A percentile compares a stretch with the other conserved stretches of the same genome.
Conservation (phyloP, 2,329 filamentous ascomycete genomes). For the Malbranchea cinnamomea region DNA sequence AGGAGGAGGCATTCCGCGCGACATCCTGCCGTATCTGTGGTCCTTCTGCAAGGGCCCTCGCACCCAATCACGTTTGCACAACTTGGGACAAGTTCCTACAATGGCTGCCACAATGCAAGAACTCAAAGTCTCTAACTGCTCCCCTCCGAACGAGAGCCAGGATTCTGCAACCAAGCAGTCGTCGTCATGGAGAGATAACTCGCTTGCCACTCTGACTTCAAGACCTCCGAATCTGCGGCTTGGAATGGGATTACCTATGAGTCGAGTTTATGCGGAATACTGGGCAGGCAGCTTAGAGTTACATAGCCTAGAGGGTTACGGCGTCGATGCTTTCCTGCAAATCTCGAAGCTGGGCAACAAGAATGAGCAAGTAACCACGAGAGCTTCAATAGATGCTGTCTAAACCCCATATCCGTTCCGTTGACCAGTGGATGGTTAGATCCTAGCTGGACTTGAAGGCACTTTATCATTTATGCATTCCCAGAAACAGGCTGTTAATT, state of each 20-base stretch:
- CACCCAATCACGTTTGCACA: constrained; percentile 61
- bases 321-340: constrained; percentile 88
- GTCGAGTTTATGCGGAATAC: constrained; percentile 89
- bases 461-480: too few relatives aligned
- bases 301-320: constrained; percentile 88
- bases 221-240: constrained; percentile 74
- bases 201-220: constrained; percentile 63
- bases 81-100: constrained; percentile 71
- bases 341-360: constrained; percentile 96
- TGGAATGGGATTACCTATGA: constrained; percentile 87
- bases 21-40: constrained; percentile 82
- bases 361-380: constrained; percentile 77
- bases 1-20: constrained; percentile 76
- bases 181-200: constrained; percentile 44
- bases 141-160: constrained; percentile 13
- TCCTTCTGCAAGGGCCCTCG: constrained; percentile 90
- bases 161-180: constrained; percentile 14
- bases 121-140: constrained; percentile 37
- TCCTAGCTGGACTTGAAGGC: too few relatives aligned
- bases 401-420: constrained; percentile 21
- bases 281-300: constrained; percentile 89
- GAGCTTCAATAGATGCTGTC: constrained; percentile 64
- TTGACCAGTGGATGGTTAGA: too few relatives aligned
- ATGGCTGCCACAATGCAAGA: constrained; percentile 92
- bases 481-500: too few relatives aligned